phyloP scores from a whole-genome alignment of 2,329 filamentous ascomycete genomes.

The Microdochium paspali region DNA sequence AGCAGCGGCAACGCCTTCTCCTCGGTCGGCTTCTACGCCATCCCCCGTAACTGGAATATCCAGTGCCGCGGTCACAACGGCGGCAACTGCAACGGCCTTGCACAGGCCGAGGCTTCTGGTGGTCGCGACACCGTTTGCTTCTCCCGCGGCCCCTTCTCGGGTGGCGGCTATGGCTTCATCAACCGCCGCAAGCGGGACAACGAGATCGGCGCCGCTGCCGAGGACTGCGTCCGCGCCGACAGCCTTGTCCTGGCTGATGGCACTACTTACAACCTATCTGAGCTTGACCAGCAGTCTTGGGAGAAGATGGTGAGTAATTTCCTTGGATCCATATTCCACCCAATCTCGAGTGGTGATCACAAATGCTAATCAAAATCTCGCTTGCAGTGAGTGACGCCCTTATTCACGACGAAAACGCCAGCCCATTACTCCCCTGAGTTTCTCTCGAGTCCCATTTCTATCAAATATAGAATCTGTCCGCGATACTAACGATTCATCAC shows the following conservation, averaged over 20 bases:
- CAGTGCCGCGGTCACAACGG: neutral
- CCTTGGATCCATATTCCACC: too few species aligned
- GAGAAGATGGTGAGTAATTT: neutral
- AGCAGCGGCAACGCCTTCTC: neutral
- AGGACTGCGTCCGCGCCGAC: neutral
- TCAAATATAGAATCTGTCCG: too few species aligned
- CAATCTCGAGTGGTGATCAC: too few species aligned
- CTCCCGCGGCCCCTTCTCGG: neutral
- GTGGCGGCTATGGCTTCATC: slow-evolving; percentile 1
- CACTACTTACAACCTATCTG: neutral
- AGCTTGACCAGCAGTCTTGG: neutral
- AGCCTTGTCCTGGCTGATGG: neutral
- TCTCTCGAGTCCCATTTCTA: too few species aligned
- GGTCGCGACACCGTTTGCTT: neutral
- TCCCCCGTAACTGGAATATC: neutral
- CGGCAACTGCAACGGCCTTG: slow-evolving; percentile 1
- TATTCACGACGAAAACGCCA: too few species aligned
- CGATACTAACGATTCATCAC: too few species aligned
- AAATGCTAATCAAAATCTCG: too few species aligned
- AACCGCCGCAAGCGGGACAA: neutral
- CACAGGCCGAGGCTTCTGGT: neutral
- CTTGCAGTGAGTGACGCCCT: too few species aligned
- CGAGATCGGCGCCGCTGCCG: neutral
- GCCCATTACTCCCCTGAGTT: too few species aligned
- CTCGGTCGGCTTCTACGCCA: neutral